Conservation (phyloP, 106 monocot species). For the Narthecium ossifragum region DNA sequence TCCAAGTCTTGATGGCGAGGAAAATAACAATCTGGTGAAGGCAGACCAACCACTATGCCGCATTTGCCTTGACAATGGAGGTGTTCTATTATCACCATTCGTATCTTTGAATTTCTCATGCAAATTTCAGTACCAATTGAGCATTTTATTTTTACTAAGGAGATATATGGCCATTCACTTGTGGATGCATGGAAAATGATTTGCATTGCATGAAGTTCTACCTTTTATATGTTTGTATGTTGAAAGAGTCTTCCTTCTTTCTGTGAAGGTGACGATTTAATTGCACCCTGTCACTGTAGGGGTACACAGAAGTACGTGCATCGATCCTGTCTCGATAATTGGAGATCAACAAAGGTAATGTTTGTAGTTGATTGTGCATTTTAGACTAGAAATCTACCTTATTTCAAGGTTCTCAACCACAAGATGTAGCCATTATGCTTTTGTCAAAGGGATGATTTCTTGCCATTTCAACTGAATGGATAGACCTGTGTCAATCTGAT, state of each 20-base stretch:
- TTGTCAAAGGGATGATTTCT: too few species aligned
- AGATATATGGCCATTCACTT: neutral
- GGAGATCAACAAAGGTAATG: slow-evolving; percentile 98
- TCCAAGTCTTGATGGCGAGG: slow-evolving; percentile 45
- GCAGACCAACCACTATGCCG: slow-evolving; percentile 76
- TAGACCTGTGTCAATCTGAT: too few species aligned
- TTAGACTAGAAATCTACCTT: too few species aligned
- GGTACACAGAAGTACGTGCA: slow-evolving; percentile 98
- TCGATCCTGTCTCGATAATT: slow-evolving; percentile 88
- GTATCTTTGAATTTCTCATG: slow-evolving; percentile 21
- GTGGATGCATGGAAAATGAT: neutral
- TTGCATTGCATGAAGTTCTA: too few species aligned
- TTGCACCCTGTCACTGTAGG: slow-evolving; percentile 89
- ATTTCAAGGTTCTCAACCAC: too few species aligned
- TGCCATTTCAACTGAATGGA: too few species aligned
- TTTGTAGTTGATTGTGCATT: too few species aligned
- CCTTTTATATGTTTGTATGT: neutral
- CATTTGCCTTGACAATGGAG: slow-evolving; percentile 93
- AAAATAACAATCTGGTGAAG: slow-evolving; percentile 40
- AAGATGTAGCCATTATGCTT: too few species aligned
- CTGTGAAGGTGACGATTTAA: slow-evolving; percentile 75
- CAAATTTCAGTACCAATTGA: neutral
- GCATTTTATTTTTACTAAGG: neutral
- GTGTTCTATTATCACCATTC: slow-evolving; percentile 36
- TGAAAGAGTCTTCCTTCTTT: slow-evolving; percentile 4